phyloP scores from a whole-genome alignment of 2,329 filamentous ascomycete species.

The Trichoderma endophyticum region DNA sequence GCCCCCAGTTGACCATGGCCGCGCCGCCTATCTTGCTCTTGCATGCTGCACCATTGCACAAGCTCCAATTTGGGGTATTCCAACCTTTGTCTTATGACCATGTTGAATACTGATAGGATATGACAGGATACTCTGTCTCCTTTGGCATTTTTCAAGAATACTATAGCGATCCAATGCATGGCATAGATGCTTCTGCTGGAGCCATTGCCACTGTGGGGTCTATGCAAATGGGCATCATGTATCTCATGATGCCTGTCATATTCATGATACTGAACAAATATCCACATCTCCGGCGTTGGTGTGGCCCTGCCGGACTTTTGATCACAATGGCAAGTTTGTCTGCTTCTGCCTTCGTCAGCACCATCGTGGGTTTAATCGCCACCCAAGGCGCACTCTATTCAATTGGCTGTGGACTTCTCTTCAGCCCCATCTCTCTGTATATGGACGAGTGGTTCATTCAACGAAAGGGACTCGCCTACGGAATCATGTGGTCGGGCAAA shows the following conservation, averaged over 20 bases:
- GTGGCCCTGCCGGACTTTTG: constrained; percentile 44
- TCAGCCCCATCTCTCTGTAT: constrained; percentile 55
- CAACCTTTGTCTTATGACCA: background rate
- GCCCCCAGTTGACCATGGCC: constrained; percentile 31
- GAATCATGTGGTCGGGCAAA: constrained; percentile 59
- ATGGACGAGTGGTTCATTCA: constrained; percentile 61
- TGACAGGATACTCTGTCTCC: constrained; percentile 60
- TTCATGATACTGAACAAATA: constrained; percentile 45
- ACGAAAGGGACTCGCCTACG: constrained; percentile 58
- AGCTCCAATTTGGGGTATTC: constrained; percentile 34
- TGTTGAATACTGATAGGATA: background rate
- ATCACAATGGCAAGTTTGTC: constrained; percentile 51
- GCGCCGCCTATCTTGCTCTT: constrained; percentile 30
- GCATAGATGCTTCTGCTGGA: constrained; percentile 51
- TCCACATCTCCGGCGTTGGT: constrained; percentile 41
- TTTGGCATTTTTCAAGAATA: constrained; percentile 71
- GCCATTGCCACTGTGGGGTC: constrained; percentile 40
- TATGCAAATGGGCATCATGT: constrained; percentile 48
- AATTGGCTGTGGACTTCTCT: constrained; percentile 53
- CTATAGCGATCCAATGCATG: constrained; percentile 59
- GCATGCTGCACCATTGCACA: constrained; percentile 33
- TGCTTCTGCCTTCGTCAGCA: constrained; percentile 51
- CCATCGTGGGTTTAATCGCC: constrained; percentile 51
- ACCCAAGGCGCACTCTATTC: constrained; percentile 62
- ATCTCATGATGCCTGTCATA: constrained; percentile 49